Evolutionary conservation across 345 rosid genomes (phyloP).

Genomic region (Cardamine occulta): DNA sequence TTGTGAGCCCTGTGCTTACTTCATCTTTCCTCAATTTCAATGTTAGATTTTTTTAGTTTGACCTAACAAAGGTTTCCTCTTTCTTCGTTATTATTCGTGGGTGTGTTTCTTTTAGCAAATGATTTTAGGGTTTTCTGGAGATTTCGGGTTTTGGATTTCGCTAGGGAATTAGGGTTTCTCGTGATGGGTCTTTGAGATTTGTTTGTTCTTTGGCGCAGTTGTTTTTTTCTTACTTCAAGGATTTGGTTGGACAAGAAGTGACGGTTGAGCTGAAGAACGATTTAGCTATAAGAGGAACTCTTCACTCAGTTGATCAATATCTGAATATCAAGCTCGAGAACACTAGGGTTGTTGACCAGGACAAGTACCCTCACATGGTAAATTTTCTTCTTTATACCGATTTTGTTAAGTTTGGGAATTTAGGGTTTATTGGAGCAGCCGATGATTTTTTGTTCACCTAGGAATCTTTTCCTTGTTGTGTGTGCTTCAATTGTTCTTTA

Average conservation of each 20-base stretch:
- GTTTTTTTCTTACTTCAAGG: constrained; percentile 99
- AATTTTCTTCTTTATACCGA: neutral
- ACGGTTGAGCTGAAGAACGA: constrained; percentile 99
- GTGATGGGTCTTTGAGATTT: constrained; percentile 1
- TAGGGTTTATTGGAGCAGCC: neutral
- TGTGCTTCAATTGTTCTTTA: constrained; percentile 4
- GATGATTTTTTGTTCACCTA: neutral
- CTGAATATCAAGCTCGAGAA: constrained; percentile 99
- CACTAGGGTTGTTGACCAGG: constrained; percentile 98
- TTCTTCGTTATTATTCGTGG: constrained; percentile 20
- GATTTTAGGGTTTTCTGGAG: constrained; percentile 16
- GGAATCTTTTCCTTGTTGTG: neutral
- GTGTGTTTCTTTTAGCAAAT: neutral
- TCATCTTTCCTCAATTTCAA: neutral
- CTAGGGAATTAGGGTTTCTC: constrained; percentile 17
- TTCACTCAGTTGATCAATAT: constrained; percentile 98
- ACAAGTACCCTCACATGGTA: constrained; percentile 99
- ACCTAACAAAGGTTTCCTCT: constrained; percentile 25
- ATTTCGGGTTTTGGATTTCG: neutral
- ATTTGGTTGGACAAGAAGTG: constrained; percentile 98
- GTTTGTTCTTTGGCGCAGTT: constrained; percentile 54
- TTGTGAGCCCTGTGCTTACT: neutral
- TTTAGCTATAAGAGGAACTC: constrained; percentile 97
- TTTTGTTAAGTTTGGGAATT: neutral
- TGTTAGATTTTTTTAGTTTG: neutral